Evolutionary conservation across 345 rosid species (phyloP).

Genomic region (Gossypium stocksii): DNA sequence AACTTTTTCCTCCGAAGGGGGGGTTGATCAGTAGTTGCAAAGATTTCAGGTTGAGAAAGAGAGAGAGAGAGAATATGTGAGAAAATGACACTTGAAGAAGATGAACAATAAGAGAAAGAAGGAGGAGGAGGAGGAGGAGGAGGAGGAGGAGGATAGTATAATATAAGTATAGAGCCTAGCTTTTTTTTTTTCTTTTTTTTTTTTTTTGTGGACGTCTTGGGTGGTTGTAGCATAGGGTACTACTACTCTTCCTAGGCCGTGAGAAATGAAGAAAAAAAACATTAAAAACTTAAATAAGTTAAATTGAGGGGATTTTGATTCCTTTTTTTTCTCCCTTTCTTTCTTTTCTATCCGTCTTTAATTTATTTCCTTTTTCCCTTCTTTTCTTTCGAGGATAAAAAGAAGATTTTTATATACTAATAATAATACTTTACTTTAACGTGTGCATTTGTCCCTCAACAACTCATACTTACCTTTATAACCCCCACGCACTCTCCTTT

Average conservation of each 20-base stretch:
- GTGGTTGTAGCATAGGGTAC: not conserved
- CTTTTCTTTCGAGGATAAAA: conserved; percentile 8
- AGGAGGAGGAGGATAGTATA: not conserved
- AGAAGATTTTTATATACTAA: conserved; percentile 14
- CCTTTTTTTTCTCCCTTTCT: not conserved
- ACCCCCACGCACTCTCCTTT: not conserved
- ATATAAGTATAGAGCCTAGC: not conserved
- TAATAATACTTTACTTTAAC: conserved; percentile 20
- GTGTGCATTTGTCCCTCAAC: conserved; percentile 38
- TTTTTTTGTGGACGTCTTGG: not conserved
- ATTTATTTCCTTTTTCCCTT: not conserved
- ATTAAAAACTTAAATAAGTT: conserved; percentile 9
- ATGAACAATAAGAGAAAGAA: not conserved
- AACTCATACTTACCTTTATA: conserved; percentile 38
- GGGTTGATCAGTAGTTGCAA: conserved; percentile 44
- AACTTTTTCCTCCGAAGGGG: conserved; percentile 12
- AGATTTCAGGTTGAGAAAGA: conserved; percentile 40
- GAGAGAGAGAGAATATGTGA: not conserved
- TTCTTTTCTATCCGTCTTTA: not conserved
- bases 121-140: not conserved
- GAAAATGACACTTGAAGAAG: conserved; percentile 36
- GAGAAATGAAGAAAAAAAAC: conserved; percentile 10
- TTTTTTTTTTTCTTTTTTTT: not conserved
- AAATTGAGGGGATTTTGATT: conserved; percentile 18
- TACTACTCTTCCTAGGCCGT: not conserved